phyloP scores from a whole-genome alignment of 352 stramenopile species.

The Pythium myriotylum region DNA sequence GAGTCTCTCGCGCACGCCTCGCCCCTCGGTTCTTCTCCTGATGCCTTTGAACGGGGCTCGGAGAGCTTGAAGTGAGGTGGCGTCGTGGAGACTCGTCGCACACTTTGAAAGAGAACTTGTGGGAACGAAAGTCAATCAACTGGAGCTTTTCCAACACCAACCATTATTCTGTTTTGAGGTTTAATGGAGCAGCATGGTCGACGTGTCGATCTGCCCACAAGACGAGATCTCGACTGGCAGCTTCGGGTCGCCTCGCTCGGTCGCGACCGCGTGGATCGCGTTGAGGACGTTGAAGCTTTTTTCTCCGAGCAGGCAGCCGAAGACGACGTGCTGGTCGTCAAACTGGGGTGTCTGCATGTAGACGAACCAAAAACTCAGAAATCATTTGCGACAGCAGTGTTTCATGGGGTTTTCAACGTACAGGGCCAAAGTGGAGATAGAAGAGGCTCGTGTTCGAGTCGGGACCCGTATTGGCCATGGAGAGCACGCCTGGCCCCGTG shows the following conservation, averaged over 20 bases:
- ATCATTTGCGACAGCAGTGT: too few relatives aligned
- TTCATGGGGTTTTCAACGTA: too few relatives aligned
- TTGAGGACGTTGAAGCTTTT: constrained; percentile 51
- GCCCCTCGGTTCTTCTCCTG: too few relatives aligned
- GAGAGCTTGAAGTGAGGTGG: not conserved
- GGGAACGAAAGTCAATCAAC: constrained; percentile 5
- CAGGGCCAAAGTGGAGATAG: constrained; percentile 85
- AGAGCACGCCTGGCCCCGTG: constrained; percentile 84
- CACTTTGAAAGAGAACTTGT: constrained; percentile 1
- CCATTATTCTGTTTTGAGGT: constrained; percentile 14
- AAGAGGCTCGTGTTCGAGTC: constrained; percentile 97
- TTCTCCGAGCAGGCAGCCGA: constrained; percentile 52
- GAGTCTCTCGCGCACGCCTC: too few relatives aligned
- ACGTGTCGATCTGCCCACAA: constrained; percentile 50
- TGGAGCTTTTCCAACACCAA: constrained; percentile 11
- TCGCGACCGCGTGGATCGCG: constrained; percentile 55
- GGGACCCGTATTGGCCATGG: constrained; percentile 94
- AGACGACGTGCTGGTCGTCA: constrained; percentile 86
- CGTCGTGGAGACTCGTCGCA: not conserved
- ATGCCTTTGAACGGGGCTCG: too few relatives aligned
- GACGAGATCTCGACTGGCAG: constrained; percentile 43
- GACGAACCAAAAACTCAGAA: constrained; percentile 1
- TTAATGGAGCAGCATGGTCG: too few relatives aligned
- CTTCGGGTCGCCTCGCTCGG: constrained; percentile 50
- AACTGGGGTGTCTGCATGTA: constrained; percentile 53